Conservation (phyloP, 345 rosid species). For the Luvunga scandens region DNA sequence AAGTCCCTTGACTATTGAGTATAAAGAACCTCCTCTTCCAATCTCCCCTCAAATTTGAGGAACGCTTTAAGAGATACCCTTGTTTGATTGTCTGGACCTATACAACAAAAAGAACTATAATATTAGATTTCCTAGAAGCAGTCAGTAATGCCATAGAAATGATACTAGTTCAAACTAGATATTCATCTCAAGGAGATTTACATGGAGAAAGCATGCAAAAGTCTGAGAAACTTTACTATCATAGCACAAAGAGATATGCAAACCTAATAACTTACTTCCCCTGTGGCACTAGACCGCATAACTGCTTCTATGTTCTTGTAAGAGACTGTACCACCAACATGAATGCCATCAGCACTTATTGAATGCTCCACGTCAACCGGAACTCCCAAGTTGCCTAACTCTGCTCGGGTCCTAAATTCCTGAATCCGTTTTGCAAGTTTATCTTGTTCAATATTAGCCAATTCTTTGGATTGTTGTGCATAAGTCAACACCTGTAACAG, state of each 20-base stretch:
- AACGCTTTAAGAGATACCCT: conserved; percentile 77
- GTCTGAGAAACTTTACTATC: not conserved
- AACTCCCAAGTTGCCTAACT: conserved; percentile 50
- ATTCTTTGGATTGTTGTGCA: conserved; percentile 85
- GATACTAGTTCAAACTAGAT: not conserved
- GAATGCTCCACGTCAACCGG: conserved; percentile 45
- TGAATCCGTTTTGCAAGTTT: conserved; percentile 85
- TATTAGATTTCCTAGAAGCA: not conserved
- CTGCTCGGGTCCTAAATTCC: conserved; percentile 84
- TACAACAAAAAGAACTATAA: conserved; percentile 15
- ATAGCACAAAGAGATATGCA: not conserved
- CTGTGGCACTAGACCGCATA: conserved; percentile 46
- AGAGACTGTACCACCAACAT: conserved; percentile 40
- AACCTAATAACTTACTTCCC: conserved; percentile 53
- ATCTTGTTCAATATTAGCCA: conserved; percentile 70
- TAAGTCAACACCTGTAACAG: conserved; percentile 62
- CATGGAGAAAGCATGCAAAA: not conserved
- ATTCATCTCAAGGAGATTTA: not conserved
- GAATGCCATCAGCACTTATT: conserved; percentile 35
- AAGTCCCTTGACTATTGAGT: conserved; percentile 73
- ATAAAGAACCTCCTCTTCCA: conserved; percentile 94
- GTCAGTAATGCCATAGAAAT: conserved; percentile 1
- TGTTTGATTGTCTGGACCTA: conserved; percentile 65
- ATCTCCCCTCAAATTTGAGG: conserved; percentile 66
- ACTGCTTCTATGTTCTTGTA: conserved; percentile 50